phyloP scores from a whole-genome alignment of 176 grass and related monocot species.

The Thalia dealbata region DNA sequence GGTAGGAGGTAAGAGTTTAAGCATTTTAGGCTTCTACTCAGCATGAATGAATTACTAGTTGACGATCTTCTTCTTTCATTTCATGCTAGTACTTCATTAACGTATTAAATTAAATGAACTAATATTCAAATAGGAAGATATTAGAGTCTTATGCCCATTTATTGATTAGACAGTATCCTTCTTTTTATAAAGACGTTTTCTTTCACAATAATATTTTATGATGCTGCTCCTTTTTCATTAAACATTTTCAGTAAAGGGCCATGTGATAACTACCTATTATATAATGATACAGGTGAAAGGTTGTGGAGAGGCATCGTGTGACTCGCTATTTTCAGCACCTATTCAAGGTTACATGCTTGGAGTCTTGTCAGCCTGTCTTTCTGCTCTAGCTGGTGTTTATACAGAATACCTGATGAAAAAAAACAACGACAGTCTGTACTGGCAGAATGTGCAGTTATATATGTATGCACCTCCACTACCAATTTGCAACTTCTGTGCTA shows the following conservation, averaged over 20 bases:
- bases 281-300: slow-evolving; percentile 65
- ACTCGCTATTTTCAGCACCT: slow-evolving; percentile 82
- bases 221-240: too few species aligned
- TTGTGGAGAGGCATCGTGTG: slow-evolving; percentile 71
- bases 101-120: too few species aligned
- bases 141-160: too few species aligned
- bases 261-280: neutral
- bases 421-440: slow-evolving; percentile 87
- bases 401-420: slow-evolving; percentile 98
- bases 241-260: neutral
- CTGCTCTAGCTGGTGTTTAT: slow-evolving; percentile 89
- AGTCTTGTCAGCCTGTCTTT: slow-evolving; percentile 88
- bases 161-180: too few species aligned
- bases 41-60: too few species aligned
- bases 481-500: neutral
- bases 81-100: too few species aligned
- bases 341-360: slow-evolving; percentile 81
- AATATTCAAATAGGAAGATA: too few species aligned
- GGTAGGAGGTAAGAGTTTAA: too few species aligned
- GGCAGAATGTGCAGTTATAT: slow-evolving; percentile 97
- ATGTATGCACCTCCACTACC: slow-evolving; percentile 45
- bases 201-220: too few species aligned
- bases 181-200: too few species aligned
- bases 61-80: too few species aligned
- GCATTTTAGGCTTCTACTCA: too few species aligned